phyloP scores from a whole-genome alignment of 331 rosid species.

The Dryas integrifolia region DNA sequence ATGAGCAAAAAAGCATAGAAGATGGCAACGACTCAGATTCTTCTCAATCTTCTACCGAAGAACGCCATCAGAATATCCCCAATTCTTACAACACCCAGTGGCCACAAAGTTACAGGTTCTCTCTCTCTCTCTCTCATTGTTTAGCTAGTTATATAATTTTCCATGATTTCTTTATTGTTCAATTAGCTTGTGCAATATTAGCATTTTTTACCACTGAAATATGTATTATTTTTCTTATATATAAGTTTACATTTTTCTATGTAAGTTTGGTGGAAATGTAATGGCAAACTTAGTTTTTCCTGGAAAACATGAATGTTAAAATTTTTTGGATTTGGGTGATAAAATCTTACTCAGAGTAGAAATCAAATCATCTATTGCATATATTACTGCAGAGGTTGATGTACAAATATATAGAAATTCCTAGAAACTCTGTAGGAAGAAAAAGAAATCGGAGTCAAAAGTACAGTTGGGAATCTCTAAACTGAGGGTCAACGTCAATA shows the following conservation, averaged over 20 bases:
- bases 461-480: conserved; percentile 1
- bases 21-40: conserved; percentile 80
- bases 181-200: neutral
- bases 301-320: neutral
- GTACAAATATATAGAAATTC: no score
- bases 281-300: neutral
- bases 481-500: neutral
- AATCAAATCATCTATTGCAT: neutral
- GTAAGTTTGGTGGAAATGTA: neutral
- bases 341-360: neutral
- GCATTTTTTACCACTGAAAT: neutral
- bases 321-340: conserved; percentile 3
- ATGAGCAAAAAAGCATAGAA: conserved; percentile 49
- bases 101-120: conserved; percentile 99
- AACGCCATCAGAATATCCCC: conserved; percentile 53
- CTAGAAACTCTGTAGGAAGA: neutral
- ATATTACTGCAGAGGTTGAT: neutral
- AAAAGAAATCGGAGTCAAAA: neutral
- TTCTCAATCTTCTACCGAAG: conserved; percentile 55
- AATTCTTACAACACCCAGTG: conserved; percentile 70
- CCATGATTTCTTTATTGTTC: neutral
- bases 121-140: conserved; percentile 7
- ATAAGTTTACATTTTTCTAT: neutral
- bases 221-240: neutral
- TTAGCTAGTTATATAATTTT: neutral